Evolutionary conservation across 2,329 filamentous ascomycete genomes (phyloP), one percentile per base, ranked within the genome.

Genomic region (Pyrenophora graminea): DNA sequence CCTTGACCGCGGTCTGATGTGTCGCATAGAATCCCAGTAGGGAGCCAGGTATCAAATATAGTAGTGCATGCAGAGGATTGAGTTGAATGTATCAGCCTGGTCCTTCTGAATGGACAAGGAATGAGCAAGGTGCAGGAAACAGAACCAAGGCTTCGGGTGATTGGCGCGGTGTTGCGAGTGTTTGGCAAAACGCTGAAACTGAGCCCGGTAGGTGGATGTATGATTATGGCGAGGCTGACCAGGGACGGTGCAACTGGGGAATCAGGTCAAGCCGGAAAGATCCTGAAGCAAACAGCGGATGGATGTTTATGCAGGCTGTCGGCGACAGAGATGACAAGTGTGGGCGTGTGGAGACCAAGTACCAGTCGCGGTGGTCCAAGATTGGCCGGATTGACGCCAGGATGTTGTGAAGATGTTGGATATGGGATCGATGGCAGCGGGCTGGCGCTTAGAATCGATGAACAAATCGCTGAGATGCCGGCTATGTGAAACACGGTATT

Each of bases 331-430:
- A 37, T 48, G 48, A 40, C 39, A 15, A 17, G 48, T 38, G 54
- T 55, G 48, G 47, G 48, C 39, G 21, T 42, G 47, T 45, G 51
- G 53, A 45, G 61, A 56, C 48, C 46, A 47, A 51, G 58, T 48
- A 51, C 53, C 53, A 45, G 57, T 41, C 45, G 46, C 38, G 38
- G 51, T 41, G 10, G 55, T 48, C 19, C 53, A 58, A 62, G 66
- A 71, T 69, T 72, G 68, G 68, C 56, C 55, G 50, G 53, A 53
- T 70, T 70, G 63, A 62, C 63, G 63, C 62, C 57, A 9, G 27
- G 27, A 30, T 55, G 65, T 59, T 10, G 27, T 30, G 55, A 54
- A 56, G 58, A 60, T 55, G 64, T 49, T 57, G 55, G 45, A 30
- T 39, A 48, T 53, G 56, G 56, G 58, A 44, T 54, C 58, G 50